phyloP scores from a whole-genome alignment of 257 asterid genomes.

The Solanum chiquidenum region DNA sequence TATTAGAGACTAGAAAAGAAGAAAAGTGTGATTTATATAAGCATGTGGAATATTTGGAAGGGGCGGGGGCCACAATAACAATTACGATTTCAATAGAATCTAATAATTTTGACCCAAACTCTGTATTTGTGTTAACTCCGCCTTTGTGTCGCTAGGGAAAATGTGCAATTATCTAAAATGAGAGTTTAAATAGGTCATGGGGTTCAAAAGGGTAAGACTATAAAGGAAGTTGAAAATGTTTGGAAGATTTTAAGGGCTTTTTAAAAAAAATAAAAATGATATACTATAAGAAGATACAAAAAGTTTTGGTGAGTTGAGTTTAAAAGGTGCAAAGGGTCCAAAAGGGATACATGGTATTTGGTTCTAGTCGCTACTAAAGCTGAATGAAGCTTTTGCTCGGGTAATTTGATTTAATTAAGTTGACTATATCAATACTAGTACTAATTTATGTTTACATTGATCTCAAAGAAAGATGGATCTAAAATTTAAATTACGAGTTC shows the following conservation, averaged over 20 bases:
- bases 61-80: accelerated
- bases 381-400: background rate
- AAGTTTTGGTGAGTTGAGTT: background rate
- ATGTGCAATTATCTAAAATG: background rate
- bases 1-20: background rate
- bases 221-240: background rate
- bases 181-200: background rate
- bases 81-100: background rate
- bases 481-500: too few relatives aligned
- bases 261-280: background rate
- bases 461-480: background rate
- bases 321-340: background rate
- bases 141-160: background rate
- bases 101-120: background rate
- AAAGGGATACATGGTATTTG: background rate
- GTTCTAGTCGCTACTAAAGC: background rate
- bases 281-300: background rate
- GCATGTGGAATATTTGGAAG: background rate
- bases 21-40: background rate
- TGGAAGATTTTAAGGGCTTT: background rate
- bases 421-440: background rate
- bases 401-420: background rate
- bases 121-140: background rate
- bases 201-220: background rate
- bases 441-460: background rate